These are phyloP conservation scores for Globisporangium okanoganense DNA, from an alignment of 352 stramenopile species.

Conservation along the genomic window DNA sequence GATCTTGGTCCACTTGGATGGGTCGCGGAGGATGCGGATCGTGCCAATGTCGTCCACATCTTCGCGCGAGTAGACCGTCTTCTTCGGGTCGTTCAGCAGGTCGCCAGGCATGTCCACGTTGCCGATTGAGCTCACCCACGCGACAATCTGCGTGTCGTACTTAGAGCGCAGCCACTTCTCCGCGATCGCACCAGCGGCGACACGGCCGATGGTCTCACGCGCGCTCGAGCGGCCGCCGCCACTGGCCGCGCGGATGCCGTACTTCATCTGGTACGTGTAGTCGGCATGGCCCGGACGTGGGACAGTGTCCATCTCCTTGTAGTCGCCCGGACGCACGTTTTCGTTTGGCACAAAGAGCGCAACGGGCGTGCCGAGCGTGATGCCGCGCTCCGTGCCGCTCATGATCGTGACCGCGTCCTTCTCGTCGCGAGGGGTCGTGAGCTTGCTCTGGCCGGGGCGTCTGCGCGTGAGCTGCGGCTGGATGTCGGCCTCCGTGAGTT, in stretches of 20 bases:
- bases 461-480: conserved; percentile 97
- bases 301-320: conserved; percentile 96
- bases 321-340: conserved; percentile 95
- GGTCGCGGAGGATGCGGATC: conserved; percentile 76
- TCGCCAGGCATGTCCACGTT: conserved; percentile 80
- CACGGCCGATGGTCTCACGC: conserved; percentile 97
- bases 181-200: conserved; percentile 95
- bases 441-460: conserved; percentile 95
- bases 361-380: conserved; percentile 96
- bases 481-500: conserved; percentile 93
- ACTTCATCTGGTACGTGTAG: conserved; percentile 99
- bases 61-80: conserved; percentile 69
- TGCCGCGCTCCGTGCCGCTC: conserved; percentile 91
- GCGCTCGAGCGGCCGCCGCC: conserved; percentile 95
- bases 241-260: conserved; percentile 96
- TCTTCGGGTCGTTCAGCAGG: conserved; percentile 60
- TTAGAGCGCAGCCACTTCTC: conserved; percentile 94
- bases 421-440: conserved; percentile 98
- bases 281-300: conserved; percentile 95
- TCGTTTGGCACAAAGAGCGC: conserved; percentile 97
- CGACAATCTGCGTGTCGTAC: conserved; percentile 88
- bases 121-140: conserved; percentile 87
- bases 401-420: conserved; percentile 97
- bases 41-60: conserved; percentile 81
- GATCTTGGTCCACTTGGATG: conserved; percentile 54